Conservation (phyloP, 139 green algal species). For the Pseudopediastrum boryanum region DNA sequence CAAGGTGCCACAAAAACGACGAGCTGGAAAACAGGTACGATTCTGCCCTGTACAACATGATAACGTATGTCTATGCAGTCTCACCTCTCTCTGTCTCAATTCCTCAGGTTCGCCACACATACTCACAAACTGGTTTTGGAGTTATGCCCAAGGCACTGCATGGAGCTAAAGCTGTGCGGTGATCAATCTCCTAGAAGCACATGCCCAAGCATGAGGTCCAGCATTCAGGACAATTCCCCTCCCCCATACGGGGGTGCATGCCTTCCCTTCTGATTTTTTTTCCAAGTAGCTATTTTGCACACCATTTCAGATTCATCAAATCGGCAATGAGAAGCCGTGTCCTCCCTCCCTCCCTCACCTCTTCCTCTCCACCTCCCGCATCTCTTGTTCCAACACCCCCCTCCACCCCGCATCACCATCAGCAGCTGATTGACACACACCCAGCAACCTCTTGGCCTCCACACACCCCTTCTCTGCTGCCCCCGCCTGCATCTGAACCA, state of each 20-base stretch:
- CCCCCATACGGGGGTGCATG: not conserved
- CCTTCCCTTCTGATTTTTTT: not conserved
- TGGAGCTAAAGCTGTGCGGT: too few relatives aligned
- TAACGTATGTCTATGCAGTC: too few relatives aligned
- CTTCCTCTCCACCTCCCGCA: conserved; percentile 16
- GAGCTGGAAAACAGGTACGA: too few relatives aligned
- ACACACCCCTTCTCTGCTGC: not conserved
- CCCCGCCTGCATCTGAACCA: conserved; percentile 6
- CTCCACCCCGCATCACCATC: conserved; percentile 18
- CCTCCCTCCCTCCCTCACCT: conserved; percentile 2
- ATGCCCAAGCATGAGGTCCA: not conserved
- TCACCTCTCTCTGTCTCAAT: too few relatives aligned
- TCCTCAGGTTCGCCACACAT: too few relatives aligned
- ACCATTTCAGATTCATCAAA: not conserved
- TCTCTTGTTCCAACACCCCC: conserved; percentile 23
- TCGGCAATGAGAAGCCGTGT: not conserved
- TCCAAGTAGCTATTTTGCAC: not conserved
- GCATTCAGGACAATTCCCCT: not conserved
- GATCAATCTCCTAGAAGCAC: not conserved
- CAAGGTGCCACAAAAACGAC: too few relatives aligned
- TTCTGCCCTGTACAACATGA: too few relatives aligned
- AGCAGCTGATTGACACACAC: not conserved
- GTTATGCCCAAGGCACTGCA: too few relatives aligned
- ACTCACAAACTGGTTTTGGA: too few relatives aligned
- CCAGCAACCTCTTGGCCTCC: conserved; percentile 24